Conservation (phyloP, 768 basidiomycete species). For the Collybia nuda region DNA sequence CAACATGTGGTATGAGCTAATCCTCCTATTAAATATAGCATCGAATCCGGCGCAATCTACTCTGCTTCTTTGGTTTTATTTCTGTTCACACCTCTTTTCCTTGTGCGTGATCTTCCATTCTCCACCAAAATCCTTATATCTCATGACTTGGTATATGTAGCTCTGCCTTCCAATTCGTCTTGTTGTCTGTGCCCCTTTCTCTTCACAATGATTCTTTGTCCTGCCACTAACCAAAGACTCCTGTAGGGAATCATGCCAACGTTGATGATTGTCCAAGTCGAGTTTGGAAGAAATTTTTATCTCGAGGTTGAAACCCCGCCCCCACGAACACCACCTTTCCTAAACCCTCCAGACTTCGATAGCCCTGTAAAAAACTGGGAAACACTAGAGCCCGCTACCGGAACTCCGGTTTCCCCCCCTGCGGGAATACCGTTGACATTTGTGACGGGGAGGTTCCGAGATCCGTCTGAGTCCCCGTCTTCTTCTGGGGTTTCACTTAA, state of each 20-base stretch:
- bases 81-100: background rate
- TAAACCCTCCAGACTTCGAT: too few relatives aligned
- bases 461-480: too few relatives aligned
- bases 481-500: too few relatives aligned
- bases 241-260: conserved; percentile 22
- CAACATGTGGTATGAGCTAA: background rate
- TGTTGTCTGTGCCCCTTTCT: background rate
- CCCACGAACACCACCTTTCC: too few relatives aligned
- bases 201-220: background rate
- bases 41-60: background rate
- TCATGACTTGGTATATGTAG: background rate
- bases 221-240: background rate
- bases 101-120: background rate
- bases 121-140: background rate
- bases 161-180: background rate
- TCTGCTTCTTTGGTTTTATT: background rate
- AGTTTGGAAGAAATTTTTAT: background rate
- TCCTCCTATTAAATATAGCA: background rate
- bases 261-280: conserved; percentile 20
- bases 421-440: too few relatives aligned
- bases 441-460: too few relatives aligned
- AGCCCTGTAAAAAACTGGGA: too few relatives aligned
- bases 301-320: too few relatives aligned
- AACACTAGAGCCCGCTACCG: too few relatives aligned
- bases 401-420: too few relatives aligned